Base-by-base conservation (phyloP, 306 rosid genomes). In the Luffa aegyptiaca region DNA sequence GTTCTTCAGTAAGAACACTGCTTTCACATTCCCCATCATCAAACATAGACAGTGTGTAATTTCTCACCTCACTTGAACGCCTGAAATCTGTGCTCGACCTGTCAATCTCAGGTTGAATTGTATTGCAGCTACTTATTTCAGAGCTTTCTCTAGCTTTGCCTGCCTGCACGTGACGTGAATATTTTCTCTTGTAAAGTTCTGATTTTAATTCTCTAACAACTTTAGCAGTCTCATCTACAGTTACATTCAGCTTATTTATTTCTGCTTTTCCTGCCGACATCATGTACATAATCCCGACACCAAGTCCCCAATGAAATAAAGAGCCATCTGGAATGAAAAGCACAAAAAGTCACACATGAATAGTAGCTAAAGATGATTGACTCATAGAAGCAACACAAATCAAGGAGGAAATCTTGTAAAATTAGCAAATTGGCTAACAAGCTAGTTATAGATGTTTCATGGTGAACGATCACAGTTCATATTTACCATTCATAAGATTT, bases 1-100 rank as follows among this genome's bases (percentile, higher is more conserved):
- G 88, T 61, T 90, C 95, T 84, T 90, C 97, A 7, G 97, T 89
- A 61, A 92, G 87, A 81, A 82, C 88, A 82, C 97, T 89, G 84
- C 93, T 90, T 48, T 81, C 86, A 83, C 87, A 89, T 79, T 83
- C 93, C 12, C 86, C 88, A 77, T 85, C 83, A 52, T 84, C 90
- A 70, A 79, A 69, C 41, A 75, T 13, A 41, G 79, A 79, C 37
- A 79, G 78, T 42, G 80, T 82, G 79, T 68, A 77, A 82, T 66
- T 36, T 70, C 69, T 83, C n/a, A 49, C 56, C 77, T 75, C 44
- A 76, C 48, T 69, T 21, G 74, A 51, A 39, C 46, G 83, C 80
- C 58, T 76, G 52, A 62, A 56, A 63, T 76, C 62, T 33, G 74
- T 76, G 4, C 62, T 78, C 35, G 72, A 63, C 75, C 82, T 81